phyloP scores from a whole-genome alignment of 495 filamentous ascomycete species.

The Staphylotrichum tortipilum region DNA sequence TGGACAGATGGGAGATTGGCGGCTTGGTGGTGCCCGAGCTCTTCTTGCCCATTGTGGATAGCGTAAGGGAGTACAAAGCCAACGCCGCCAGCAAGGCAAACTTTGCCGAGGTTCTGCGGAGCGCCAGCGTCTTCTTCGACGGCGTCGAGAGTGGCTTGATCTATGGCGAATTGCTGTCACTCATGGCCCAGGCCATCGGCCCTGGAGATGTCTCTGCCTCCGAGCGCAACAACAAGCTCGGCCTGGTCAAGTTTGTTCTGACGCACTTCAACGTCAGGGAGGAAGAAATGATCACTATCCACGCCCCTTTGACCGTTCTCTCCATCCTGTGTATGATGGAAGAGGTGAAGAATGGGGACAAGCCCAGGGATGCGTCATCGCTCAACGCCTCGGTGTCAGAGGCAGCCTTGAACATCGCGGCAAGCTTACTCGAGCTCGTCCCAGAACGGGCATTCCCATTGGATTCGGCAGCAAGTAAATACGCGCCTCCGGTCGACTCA shows the following conservation, averaged over 20 bases:
- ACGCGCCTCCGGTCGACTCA: constrained; percentile 12
- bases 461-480: constrained; percentile 17
- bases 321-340: constrained; percentile 57
- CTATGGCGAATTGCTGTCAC: constrained; percentile 67
- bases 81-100: constrained; percentile 50
- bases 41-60: constrained; percentile 78
- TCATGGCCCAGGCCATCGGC: constrained; percentile 50
- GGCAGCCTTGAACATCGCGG: constrained; percentile 45
- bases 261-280: constrained; percentile 86
- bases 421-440: constrained; percentile 53
- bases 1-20: constrained; percentile 97
- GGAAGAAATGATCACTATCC: constrained; percentile 86
- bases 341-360: constrained; percentile 26
- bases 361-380: constrained; percentile 1
- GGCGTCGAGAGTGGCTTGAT: constrained; percentile 91
- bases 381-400: constrained; percentile 14
- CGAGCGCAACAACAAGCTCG: constrained; percentile 51
- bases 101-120: constrained; percentile 80
- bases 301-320: constrained; percentile 69
- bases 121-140: constrained; percentile 93
- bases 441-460: constrained; percentile 60
- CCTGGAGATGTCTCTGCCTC: constrained; percentile 28
- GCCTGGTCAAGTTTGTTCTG: constrained; percentile 73
- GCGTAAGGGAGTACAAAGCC: constrained; percentile 60
- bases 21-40: constrained; percentile 77